A percentile compares a stretch with the other conserved stretches of the same genome.
Evolutionary conservation across 2,329 filamentous ascomycete genomes (phyloP).

Genomic region (Penicillium sp.): DNA sequence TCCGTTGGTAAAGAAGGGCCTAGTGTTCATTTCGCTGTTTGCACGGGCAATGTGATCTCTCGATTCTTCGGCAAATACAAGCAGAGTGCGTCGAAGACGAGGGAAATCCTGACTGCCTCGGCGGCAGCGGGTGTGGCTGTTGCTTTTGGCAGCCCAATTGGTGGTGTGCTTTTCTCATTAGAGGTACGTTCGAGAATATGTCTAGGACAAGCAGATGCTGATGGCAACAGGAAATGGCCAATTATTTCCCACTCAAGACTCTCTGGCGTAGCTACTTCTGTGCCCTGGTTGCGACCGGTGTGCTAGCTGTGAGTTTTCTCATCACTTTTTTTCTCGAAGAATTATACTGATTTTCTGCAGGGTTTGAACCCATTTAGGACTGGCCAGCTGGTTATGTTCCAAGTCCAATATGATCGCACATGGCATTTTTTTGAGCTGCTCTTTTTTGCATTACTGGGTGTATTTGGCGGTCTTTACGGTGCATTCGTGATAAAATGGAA

Average conservation of each 20-base stretch:
- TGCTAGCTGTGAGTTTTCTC: constrained; percentile 62
- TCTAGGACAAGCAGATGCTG: constrained; percentile 9
- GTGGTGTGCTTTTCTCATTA: constrained; percentile 91
- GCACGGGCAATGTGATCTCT: constrained; percentile 94
- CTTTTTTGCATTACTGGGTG: constrained; percentile 86
- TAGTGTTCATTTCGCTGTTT: constrained; percentile 98
- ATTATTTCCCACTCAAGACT: constrained; percentile 92
- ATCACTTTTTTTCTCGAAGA: constrained; percentile 1
- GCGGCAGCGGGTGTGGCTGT: constrained; percentile 94
- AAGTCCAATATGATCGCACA: constrained; percentile 88
- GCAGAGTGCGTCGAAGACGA: constrained; percentile 86
- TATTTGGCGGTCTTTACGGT: constrained; percentile 92
- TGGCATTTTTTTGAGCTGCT: constrained; percentile 98
- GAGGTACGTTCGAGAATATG: constrained; percentile 52
- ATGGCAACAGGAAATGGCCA: constrained; percentile 74
- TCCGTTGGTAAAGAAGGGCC: constrained; percentile 97
- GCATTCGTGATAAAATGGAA: constrained; percentile 99
- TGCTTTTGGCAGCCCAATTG: constrained; percentile 95
- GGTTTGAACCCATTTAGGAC: constrained; percentile 98
- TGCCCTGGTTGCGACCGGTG: constrained; percentile 88
- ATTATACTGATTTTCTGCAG: constrained; percentile 29
- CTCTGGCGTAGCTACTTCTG: constrained; percentile 99
- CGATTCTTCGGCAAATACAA: constrained; percentile 89
- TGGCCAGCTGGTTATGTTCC: constrained; percentile 98
- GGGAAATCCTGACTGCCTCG: constrained; percentile 91